Evolutionary conservation across 306 rosid genomes (phyloP).

Genomic region (Chamaecrista fasciculata): DNA sequence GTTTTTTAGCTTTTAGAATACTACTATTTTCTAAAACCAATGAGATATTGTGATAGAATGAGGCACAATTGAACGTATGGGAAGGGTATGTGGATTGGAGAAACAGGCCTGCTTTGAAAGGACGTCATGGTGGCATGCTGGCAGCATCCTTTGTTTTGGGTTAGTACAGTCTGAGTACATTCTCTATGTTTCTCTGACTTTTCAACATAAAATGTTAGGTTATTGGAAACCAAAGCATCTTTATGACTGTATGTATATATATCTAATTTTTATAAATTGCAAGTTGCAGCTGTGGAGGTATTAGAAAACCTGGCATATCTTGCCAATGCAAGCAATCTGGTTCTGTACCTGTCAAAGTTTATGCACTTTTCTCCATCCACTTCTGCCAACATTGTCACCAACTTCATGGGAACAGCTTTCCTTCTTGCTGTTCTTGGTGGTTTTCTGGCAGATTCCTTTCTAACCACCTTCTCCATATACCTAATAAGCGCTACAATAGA

Average conservation of each 20-base stretch:
- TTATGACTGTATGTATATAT: neutral
- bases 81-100: slow-evolving; percentile 83
- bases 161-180: slow-evolving; percentile 30
- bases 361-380: slow-evolving; percentile 68
- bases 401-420: slow-evolving; percentile 87
- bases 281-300: slow-evolving; percentile 60
- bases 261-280: slow-evolving; percentile 12
- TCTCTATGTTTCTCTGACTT: slow-evolving; percentile 18
- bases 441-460: slow-evolving; percentile 68
- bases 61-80: slow-evolving; percentile 48
- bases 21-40: slow-evolving; percentile 8
- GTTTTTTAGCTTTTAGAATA: neutral
- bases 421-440: slow-evolving; percentile 88
- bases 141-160: slow-evolving; percentile 78
- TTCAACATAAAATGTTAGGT: neutral
- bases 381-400: slow-evolving; percentile 70
- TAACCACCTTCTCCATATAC: slow-evolving; percentile 62
- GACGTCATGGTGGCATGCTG: slow-evolving; percentile 70
- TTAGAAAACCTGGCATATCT: slow-evolving; percentile 78
- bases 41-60: slow-evolving; percentile 41
- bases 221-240: neutral
- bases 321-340: slow-evolving; percentile 87
- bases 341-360: slow-evolving; percentile 56
- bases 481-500: slow-evolving; percentile 63
- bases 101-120: slow-evolving; percentile 64